These are phyloP conservation scores for Acacia concinna DNA, from an alignment of 331 rosid genomes.

Conservation along the genomic window DNA sequence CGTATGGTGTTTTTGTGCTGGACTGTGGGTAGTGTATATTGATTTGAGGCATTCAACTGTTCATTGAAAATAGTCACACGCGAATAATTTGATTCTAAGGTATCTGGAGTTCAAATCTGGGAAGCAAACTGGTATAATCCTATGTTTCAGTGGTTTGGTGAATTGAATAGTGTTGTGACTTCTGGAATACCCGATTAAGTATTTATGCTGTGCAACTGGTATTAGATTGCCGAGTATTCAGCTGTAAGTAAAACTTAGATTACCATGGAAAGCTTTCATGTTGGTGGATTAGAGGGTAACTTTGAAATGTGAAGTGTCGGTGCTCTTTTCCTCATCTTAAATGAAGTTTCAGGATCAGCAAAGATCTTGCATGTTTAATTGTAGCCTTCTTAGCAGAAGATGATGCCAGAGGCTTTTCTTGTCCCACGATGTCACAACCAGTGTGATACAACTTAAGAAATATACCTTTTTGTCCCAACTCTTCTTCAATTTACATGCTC, in stretches of 20 bases:
- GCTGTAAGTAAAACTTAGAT: background rate
- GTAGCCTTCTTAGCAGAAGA: slow-evolving; percentile 20
- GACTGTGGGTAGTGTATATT: background rate
- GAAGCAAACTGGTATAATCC: background rate
- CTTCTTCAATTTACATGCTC: slow-evolving; percentile 9
- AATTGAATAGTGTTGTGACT: background rate
- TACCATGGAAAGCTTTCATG: background rate
- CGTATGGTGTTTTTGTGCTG: slow-evolving; percentile 16
- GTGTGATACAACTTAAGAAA: background rate
- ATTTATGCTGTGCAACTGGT: background rate
- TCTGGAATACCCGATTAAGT: background rate
- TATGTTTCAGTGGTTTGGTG: background rate
- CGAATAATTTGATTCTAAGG: background rate
- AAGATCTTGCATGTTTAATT: background rate
- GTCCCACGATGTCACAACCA: background rate
- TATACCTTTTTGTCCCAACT: background rate
- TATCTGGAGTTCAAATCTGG: background rate
- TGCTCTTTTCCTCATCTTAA: slow-evolving; percentile 3
- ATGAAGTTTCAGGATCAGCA: background rate
- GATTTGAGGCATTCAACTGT: background rate
- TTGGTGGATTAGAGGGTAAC: background rate
- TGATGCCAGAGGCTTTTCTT: background rate
- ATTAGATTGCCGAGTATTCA: background rate
- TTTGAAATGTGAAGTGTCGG: background rate
- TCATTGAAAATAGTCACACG: background rate